Evolutionary conservation across 352 stramenopile species (phyloP).

Genomic region (Peronospora belbahrii): DNA sequence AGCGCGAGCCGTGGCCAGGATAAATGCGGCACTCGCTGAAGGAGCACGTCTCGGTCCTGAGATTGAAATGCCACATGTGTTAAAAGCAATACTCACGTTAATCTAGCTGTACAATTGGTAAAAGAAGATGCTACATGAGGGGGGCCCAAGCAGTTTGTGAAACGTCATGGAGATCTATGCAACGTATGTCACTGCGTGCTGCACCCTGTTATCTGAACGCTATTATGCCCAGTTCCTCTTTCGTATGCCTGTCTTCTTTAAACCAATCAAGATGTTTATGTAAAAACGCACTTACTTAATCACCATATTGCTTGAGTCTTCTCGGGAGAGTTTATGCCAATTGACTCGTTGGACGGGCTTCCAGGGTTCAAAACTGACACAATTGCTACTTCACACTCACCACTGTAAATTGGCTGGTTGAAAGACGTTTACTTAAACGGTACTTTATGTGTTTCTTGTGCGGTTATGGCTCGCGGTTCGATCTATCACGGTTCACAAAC

Average conservation of each 20-base stretch:
- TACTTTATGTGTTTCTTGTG: background rate
- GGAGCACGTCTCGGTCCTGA: conserved; percentile 86
- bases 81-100: conserved; percentile 2
- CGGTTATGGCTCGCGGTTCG: conserved; percentile 20
- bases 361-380: conserved; percentile 6
- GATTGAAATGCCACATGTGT: conserved; percentile 15
- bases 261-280: conserved; percentile 1
- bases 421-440: conserved; percentile 43
- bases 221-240: background rate
- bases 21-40: conserved; percentile 93
- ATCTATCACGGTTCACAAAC: background rate
- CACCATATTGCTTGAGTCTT: conserved; percentile 86
- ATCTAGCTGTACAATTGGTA: background rate
- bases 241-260: background rate
- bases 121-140: background rate
- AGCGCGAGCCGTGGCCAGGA: conserved; percentile 97
- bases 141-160: background rate
- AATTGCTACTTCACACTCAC: conserved; percentile 41
- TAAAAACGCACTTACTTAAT: conserved; percentile 73
- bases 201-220: conserved; percentile 1
- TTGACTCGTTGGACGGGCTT: conserved; percentile 40
- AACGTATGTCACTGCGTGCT: background rate
- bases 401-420: conserved; percentile 71
- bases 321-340: conserved; percentile 86
- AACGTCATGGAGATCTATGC: conserved; percentile 1